Conservation (phyloP, 768 basidiomycete species). For the Rhodotorula taiwanensis region DNA sequence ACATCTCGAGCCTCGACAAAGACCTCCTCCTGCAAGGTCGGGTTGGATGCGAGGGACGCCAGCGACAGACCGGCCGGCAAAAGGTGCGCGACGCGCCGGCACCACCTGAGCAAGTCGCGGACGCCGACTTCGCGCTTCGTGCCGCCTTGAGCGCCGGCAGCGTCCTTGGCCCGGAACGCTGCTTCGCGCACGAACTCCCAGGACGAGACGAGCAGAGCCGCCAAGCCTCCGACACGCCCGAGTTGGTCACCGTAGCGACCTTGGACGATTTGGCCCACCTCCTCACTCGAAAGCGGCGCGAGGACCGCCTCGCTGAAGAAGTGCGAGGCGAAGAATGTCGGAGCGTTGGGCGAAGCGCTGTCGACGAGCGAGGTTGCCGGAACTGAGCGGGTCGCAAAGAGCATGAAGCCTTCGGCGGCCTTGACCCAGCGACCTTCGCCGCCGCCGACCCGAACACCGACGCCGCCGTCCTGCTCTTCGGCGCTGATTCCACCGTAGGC, state of each 20-base stretch:
- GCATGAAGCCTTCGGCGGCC: constrained; percentile 69
- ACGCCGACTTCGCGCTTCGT: constrained; percentile 53
- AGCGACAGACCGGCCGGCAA: constrained; percentile 51
- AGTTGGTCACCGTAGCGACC: constrained; percentile 59
- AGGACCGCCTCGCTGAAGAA: constrained; percentile 70
- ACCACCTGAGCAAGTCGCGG: constrained; percentile 52
- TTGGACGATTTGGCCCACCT: constrained; percentile 64
- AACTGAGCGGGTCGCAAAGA: constrained; percentile 82
- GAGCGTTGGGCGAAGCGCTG: constrained; percentile 45
- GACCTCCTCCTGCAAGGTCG: constrained; percentile 73
- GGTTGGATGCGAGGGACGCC: constrained; percentile 58
- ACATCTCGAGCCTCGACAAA: constrained; percentile 82
- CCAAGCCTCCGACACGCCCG: constrained; percentile 47
- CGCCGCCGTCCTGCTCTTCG: constrained; percentile 51
- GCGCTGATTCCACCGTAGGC: constrained; percentile 58
- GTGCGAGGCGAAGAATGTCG: constrained; percentile 76
- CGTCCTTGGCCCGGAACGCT: constrained; percentile 41
- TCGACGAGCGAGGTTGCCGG: constrained; percentile 36
- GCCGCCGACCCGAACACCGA: constrained; percentile 56
- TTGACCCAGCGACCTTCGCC: constrained; percentile 62
- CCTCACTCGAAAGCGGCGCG: constrained; percentile 56
- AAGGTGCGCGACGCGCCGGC: constrained; percentile 60
- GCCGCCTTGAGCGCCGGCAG: constrained; percentile 33
- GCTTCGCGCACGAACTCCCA: constrained; percentile 60
- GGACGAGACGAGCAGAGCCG: constrained; percentile 55